Percentiles rank a stretch among this genome's conserved stretches.
These are phyloP conservation scores for Macrophomina tecta DNA, from an alignment of 2,329 filamentous ascomycete species.

Conservation along the genomic window DNA sequence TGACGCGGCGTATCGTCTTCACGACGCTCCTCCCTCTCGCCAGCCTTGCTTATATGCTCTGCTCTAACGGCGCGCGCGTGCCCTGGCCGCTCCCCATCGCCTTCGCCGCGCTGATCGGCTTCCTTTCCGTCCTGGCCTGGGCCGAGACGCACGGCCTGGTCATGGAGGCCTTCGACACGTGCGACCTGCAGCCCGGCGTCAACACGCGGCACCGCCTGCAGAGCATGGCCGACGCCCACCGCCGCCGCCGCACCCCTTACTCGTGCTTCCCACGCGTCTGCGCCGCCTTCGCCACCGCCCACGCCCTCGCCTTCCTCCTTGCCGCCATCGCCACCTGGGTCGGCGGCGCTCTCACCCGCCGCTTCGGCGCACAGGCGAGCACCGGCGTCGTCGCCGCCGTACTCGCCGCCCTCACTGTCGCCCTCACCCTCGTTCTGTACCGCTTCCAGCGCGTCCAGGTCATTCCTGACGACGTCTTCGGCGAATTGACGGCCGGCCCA, in stretches of 20 bases:
- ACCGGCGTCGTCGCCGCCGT: slow-evolving; percentile 73
- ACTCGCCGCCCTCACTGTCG: slow-evolving; percentile 67
- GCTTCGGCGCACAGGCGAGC: slow-evolving; percentile 69
- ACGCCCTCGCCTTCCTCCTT: slow-evolving; percentile 71
- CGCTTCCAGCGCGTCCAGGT: slow-evolving; percentile 72
- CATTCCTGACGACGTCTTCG: slow-evolving; percentile 65
- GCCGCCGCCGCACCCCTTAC: slow-evolving; percentile 68
- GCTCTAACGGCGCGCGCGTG: slow-evolving; percentile 67
- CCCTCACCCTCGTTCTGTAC: slow-evolving; percentile 67
- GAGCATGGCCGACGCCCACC: slow-evolving; percentile 51
- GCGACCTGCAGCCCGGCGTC: slow-evolving; percentile 75
- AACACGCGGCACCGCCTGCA: slow-evolving; percentile 57
- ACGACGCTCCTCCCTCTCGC: slow-evolving; percentile 70
- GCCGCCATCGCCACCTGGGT: slow-evolving; percentile 72
- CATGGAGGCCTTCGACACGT: slow-evolving; percentile 84
- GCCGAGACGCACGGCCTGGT: slow-evolving; percentile 77
- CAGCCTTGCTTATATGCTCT: slow-evolving; percentile 70
- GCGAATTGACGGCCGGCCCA: slow-evolving; percentile 35
- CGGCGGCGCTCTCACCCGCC: slow-evolving; percentile 70
- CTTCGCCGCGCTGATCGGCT: slow-evolving; percentile 71
- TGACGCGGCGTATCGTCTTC: slow-evolving; percentile 72
- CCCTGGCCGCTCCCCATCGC: slow-evolving; percentile 69
- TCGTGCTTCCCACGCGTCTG: slow-evolving; percentile 76
- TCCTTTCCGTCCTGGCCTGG: slow-evolving; percentile 74
- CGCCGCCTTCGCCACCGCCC: slow-evolving; percentile 73